Evolutionary conservation across 2,329 filamentous ascomycete species (phyloP).

Genomic region (Trichoderma semiorbis): DNA sequence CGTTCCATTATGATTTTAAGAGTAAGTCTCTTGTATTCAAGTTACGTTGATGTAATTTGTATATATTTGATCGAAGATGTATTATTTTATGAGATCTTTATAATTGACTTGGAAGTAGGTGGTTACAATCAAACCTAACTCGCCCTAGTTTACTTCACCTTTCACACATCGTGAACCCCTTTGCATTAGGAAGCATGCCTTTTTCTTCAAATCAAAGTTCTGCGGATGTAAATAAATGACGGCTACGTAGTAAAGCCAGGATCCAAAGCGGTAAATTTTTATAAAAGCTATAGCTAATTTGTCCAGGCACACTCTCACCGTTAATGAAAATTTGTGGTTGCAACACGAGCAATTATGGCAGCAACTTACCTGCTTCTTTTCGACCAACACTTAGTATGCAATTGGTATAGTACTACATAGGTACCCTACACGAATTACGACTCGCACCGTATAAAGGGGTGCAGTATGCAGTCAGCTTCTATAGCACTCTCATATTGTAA

Average conservation of each 20-base stretch:
- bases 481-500: neutral
- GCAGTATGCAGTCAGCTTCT: neutral
- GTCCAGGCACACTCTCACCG: neutral
- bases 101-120: too few species aligned
- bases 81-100: neutral
- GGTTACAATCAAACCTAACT: neutral
- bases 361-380: neutral
- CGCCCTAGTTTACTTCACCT: neutral
- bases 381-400: neutral
- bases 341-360: neutral
- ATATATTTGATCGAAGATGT: neutral
- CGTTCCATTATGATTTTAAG: neutral
- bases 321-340: neutral
- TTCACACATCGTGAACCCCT: neutral
- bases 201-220: neutral
- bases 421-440: neutral
- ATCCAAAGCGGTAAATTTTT: neutral
- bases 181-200: neutral
- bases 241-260: fast-evolving
- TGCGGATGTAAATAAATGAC: neutral
- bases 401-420: neutral
- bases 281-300: neutral
- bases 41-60: neutral
- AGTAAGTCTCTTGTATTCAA: neutral
- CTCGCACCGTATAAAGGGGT: neutral